Evolutionary conservation across 768 basidiomycete genomes (phyloP), one percentile per base, ranked within the genome.

Genomic region (Fomitopsis pulvina): DNA sequence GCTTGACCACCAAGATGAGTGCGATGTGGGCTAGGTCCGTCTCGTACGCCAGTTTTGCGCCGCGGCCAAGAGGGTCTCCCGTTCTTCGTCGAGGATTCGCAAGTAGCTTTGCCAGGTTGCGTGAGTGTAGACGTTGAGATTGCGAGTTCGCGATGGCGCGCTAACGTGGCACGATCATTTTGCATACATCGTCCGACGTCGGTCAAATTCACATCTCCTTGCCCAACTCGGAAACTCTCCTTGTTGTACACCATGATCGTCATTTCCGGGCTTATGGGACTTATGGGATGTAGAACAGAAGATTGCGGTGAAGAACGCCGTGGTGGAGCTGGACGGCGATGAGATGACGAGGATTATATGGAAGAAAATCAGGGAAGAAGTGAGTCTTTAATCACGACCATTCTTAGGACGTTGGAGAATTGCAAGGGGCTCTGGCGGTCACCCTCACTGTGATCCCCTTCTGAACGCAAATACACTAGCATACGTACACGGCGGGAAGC

Each of bases 281-380:
- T 14, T 16, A 27, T 16, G n/a, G n/a, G n/a, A 24, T 22, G 50
- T 51, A 65, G 63, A 63, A 47, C 41, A 55, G 48, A 88, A 86
- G 66, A 94, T 96, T 61, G 77, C 75, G 25, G 92, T 93, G 44
- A 72, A 78, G 63, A 92, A 93, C 62, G 92, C 92, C 5, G 80
- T 96, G 41, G 92, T 96, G 42, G 93, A 96, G 71, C 80, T 97
- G 46, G 93, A 97, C 66, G 93, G 93, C 41, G 94, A 96, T 69
- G 95, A 99, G 72, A 98, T 98, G 95, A 99, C 95, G 28, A 77
- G 95, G 58, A 96, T 99, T 62, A 99, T 98, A 66, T 97, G 91
- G 92, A 93, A 92, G 80, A 92, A 92, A 76, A 93, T 94, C 63
- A 77, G 90, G 51, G 88, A 96, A 61, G 92, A 96, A 81, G 92